Conservation (phyloP, 805 yeast genomes). For the Pichia heedii region DNA sequence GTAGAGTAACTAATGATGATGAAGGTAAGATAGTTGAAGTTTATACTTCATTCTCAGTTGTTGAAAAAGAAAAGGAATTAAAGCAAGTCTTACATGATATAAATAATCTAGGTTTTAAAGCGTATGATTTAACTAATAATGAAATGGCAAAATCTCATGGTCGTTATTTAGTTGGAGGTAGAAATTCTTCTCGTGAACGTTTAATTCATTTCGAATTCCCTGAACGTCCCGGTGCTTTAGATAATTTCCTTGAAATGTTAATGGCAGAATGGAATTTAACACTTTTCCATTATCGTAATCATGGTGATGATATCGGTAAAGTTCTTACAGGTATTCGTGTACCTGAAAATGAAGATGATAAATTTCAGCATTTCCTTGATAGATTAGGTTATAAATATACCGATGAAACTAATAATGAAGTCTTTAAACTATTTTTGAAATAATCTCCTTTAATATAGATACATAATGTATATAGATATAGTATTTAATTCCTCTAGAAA, state of each 20-base stretch:
- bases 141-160: slow-evolving; percentile 96
- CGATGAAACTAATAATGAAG: slow-evolving; percentile 80
- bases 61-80: slow-evolving; percentile 66
- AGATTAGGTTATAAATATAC: slow-evolving; percentile 65
- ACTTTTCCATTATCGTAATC: slow-evolving; percentile 92
- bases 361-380: slow-evolving; percentile 59
- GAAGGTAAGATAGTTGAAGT: slow-evolving; percentile 52
- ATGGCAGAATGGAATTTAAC: slow-evolving; percentile 85
- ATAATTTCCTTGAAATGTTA: slow-evolving; percentile 64
- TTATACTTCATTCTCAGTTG: slow-evolving; percentile 80
- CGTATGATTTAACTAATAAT: slow-evolving; percentile 80
- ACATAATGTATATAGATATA: too few relatives aligned
- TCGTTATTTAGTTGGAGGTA: slow-evolving; percentile 92
- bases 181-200: slow-evolving; percentile 67
- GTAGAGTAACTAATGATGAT: slow-evolving; percentile 52
- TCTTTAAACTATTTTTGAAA: slow-evolving; percentile 68
- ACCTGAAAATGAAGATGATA: slow-evolving; percentile 58
- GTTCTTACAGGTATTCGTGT: slow-evolving; percentile 85
- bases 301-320: slow-evolving; percentile 91
- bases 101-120: slow-evolving; percentile 57
- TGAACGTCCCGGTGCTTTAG: slow-evolving; percentile 92
- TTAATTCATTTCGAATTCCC: slow-evolving; percentile 88
- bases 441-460: slow-evolving; percentile 5
- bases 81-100: slow-evolving; percentile 51
- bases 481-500: neutral